phyloP scores from a whole-genome alignment of 148 eudicot genomes.

The Camellia japonica region DNA sequence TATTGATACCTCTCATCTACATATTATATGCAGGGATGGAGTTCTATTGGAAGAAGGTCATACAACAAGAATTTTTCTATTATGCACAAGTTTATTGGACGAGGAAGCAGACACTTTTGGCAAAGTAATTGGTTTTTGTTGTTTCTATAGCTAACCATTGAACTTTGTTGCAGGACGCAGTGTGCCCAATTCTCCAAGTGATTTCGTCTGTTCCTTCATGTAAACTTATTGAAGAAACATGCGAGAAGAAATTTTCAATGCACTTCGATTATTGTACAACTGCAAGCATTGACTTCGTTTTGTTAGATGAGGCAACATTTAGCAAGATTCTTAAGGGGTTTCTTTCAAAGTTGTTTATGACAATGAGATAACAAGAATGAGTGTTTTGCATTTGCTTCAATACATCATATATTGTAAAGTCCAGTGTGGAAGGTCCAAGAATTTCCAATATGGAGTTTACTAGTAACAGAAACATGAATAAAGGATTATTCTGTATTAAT shows the following conservation, averaged over 20 bases:
- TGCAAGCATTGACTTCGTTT: conserved; percentile 72
- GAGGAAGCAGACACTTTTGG: conserved; percentile 70
- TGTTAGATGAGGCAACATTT: conserved; percentile 78
- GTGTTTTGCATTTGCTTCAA: conserved; percentile 16
- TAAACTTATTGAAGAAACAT: conserved; percentile 82
- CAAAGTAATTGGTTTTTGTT: conserved; percentile 42
- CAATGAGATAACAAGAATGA: conserved; percentile 20
- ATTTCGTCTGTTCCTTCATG: conserved; percentile 72
- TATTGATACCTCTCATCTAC: conserved; percentile 72
- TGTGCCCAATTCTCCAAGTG: conserved; percentile 78
- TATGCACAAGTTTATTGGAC: conserved; percentile 82
- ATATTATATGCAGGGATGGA: conserved; percentile 97
- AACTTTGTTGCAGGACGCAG: conserved; percentile 93
- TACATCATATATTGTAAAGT: background rate
- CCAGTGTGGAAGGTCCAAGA: background rate
- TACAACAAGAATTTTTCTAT: conserved; percentile 74
- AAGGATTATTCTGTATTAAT: background rate
- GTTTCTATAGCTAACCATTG: conserved; percentile 51
- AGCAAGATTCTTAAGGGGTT: conserved; percentile 85
- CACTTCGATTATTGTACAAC: conserved; percentile 91
- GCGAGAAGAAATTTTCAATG: conserved; percentile 82
- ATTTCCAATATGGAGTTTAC: background rate
- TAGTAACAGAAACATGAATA: background rate
- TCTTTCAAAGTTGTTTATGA: conserved; percentile 15
- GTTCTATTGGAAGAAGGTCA: conserved; percentile 80